Evolutionary conservation across 495 filamentous ascomycete species (phyloP), one percentile per base, ranked within the genome.

Genomic region (Penicilliopsis zonata): DNA sequence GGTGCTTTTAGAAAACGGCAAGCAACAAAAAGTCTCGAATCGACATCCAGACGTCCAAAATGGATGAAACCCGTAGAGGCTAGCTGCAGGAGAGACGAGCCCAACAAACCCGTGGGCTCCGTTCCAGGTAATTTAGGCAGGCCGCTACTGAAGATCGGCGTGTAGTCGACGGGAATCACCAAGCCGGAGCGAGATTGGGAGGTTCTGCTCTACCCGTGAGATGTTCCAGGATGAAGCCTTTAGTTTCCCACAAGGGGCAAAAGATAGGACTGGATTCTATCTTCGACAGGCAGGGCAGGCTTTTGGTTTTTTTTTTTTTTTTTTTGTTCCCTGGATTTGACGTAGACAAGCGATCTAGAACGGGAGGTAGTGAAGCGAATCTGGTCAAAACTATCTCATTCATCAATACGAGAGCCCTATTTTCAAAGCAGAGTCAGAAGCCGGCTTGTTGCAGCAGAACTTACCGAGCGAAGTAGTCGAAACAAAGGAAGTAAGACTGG

Each of bases 21-120:
- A 40, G 40, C 38, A 46, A 53, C 38, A 41, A 44, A 37, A 32
- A 32, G 35, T 43, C 50, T 55, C 50, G 50, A 59, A 57, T 59
- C 47, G 57, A 43, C 51, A 53, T 51, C 29, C 49, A 53, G 47
- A 18, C 50, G 29, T 33, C 25, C 31, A 18, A 52, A 42, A 28
- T 34, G 43, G 33, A 31, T 49, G 52, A 53, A 32, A 55, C 43
- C 42, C 40, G 37, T 19, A 33, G 48, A 49, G 59, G 55, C 33
- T 54, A 41, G 50, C 50, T 63, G 59, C 57, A 63, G 59, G 28
- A 29, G 27, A 36, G 41, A 41, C n/a, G n/a, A n/a, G n/a, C n/a
- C n/a, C n/a, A n/a, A n/a, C n/a, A n/a, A n/a, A n/a, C n/a, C n/a
- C n/a, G n/a, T n/a, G n/a, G n/a, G 43, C 39, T 38, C 37, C 51